Base-by-base conservation (phyloP, 2,329 filamentous ascomycete species). In the Zopfia rhizophila region DNA sequence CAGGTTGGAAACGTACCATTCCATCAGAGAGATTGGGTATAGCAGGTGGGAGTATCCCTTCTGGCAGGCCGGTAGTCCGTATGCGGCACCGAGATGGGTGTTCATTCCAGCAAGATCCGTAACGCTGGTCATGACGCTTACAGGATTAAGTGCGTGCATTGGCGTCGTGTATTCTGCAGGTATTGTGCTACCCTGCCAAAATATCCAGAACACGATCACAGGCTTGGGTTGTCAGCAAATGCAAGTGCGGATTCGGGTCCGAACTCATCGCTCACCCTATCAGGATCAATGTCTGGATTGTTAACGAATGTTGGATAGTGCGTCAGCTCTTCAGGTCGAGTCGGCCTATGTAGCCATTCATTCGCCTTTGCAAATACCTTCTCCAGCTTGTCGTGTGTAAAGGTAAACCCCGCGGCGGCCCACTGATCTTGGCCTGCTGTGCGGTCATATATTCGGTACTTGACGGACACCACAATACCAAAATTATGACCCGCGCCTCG, bases 401-500 rank as follows among this genome's bases (percentile, higher is more conserved):
- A 60, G 6, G 47, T 43, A 13, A 55, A 62, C 6, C 38, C 37
- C 35, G 36, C 45, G 4, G 50, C 43, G 10, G 50, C 38, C 49
- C 52, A 63, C 6, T 47, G 27, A 23, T 55, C 49, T 7, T 50
- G 39, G 2, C 19, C 45, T 0, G 48, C 25, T 14, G 36, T 24
- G 2, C 51, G 29, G 35, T 61, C 50, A 17, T 17, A 14, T 27
- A 24, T n/a, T n/a, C n/a, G n/a, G n/a, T n/a, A n/a, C n/a, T n/a
- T n/a, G n/a, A n/a, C n/a, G n/a, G n/a, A n/a, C 1, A 60, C 65
- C 11, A 68, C 59, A 8, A 70, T 44, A 7, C 66, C 76, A 29
- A 65, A 69, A 21, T 68, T 69, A 29, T 64, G 62, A 0, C 66
- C 63, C 7, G 66, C 65, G 16, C 71, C 71, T 28, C 69, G 63